Percentiles rank a stretch among this genome's conserved stretches.
Conservation (phyloP, 1,139 yeast species). For the Lodderomyces parapsilosis region DNA sequence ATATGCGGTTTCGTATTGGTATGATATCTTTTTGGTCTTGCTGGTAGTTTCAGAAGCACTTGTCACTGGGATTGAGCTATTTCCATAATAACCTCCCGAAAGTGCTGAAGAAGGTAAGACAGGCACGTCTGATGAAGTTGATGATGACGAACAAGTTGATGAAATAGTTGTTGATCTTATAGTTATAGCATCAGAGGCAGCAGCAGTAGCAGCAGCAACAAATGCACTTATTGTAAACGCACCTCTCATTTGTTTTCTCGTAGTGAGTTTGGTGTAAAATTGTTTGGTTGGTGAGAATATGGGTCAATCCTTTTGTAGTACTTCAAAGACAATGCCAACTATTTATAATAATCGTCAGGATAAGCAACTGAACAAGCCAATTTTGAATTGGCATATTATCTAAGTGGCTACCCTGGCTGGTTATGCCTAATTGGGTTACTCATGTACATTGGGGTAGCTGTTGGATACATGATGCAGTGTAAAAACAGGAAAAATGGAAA, state of each 20-base stretch:
- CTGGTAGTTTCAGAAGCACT: slow-evolving; percentile 10
- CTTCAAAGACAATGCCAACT: too few species aligned
- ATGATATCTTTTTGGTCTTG: slow-evolving; percentile 13
- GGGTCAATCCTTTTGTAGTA: too few species aligned
- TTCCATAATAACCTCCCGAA: slow-evolving; percentile 7
- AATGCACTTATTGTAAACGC: slow-evolving; percentile 12
- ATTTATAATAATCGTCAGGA: not conserved
- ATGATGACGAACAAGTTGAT: slow-evolving; percentile 18
- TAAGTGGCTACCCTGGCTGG: not conserved
- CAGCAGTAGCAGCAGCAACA: slow-evolving; percentile 20
- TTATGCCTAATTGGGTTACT: not conserved
- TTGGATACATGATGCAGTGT: not conserved
- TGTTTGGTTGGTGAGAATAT: too few species aligned
- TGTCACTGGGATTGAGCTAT: slow-evolving; percentile 8
- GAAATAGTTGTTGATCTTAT: slow-evolving; percentile 31
- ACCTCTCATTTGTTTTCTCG: not conserved
- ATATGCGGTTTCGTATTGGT: slow-evolving; percentile 30
- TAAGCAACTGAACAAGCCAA: not conserved
- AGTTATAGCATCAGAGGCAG: slow-evolving; percentile 20
- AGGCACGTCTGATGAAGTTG: slow-evolving; percentile 11
- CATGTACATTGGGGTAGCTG: not conserved
- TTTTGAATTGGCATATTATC: not conserved
- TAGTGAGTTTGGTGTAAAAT: too few species aligned
- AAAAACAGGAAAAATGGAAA: not conserved
- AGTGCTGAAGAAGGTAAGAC: slow-evolving; percentile 12